Evolutionary conservation across 345 rosid species (phyloP), one percentile per base, ranked within the genome.

Genomic region (Salix caprea): DNA sequence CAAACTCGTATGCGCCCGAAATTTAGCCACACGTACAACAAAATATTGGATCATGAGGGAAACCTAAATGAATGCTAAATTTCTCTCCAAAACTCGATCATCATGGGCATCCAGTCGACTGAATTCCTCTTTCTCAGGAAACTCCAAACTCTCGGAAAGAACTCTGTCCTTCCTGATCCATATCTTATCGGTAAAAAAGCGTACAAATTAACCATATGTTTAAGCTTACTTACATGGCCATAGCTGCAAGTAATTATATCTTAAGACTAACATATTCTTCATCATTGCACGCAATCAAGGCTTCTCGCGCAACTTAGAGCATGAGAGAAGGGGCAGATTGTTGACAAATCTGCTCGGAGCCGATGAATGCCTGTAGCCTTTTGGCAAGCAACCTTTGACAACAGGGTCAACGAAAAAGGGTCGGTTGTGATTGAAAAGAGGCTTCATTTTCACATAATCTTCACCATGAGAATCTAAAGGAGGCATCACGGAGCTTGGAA

Each of bases 341-440:
- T 96, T 96, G 16, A 87, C 94, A 66, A 72, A 91, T 81, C 99
- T 92, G 76, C 98, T 93, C 0, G 99, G 99, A 30, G 98, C 92
- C 1, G 99, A 96, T 21, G 91, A 85, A 14, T 77, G 96, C 74
- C 85, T 75, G 5, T 72, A 71, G 77, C 97, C 99, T 74, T 96
- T 96, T 1, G 99, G 98, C 96, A 89, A 54, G 79, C 99, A 96
- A 65, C 83, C 80, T 73, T 85, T 89, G 56, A 86, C 86, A 67
- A 82, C 88, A 61, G 75, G 82, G n/a, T 73, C 89, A 21, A 84
- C 82, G 39, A 85, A 90, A 54, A 82, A 81, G 4, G 69, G 54
- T 13, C 52, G 80, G 77, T 70, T 77, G 16, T 78, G 83, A 39
- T 72, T 74, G 75, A 77, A 52, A 4, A 65, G 71, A 2, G 90